Base-by-base conservation (phyloP, 2,329 filamentous ascomycete genomes). In the Xylaria hypoxylon region DNA sequence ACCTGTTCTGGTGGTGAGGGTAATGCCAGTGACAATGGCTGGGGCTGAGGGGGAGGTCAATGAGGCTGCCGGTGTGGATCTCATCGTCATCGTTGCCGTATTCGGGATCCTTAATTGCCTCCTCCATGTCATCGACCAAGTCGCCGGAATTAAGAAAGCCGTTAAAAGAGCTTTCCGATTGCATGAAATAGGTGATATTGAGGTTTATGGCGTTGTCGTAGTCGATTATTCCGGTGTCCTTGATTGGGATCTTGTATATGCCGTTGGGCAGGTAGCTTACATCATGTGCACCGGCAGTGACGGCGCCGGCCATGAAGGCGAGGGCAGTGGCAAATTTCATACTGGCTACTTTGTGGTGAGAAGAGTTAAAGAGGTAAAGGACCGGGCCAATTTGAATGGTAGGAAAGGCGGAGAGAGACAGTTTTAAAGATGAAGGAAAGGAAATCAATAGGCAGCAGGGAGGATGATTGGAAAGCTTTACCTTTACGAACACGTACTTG, bases 11-110 rank as follows among this genome's bases (percentile, higher is more conserved):
- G 15, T 22, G 19, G 15, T 38, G 22, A 2, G 61, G 61, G 33
- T 33, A 58, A 40, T 58, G 53, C 35, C 24, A 19, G 53, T 63
- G 52, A 17, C 61, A 63, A 11, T 58, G 52, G 11, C 22, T 17
- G 26, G 5, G 3, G 17, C 11, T 2, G 5, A 5, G 11, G 19
- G 31, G 7, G 31, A 2, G 5, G 13, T 38, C 35, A 15, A 5
- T n/a, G 35, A 15, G 5, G 10, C 3, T 15, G 2, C 13, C 24
- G 33, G 45, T 10, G 13, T 31, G 22, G 42, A 10, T 10, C 10
- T 44, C n/a, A 38, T 44, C 13, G 1, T 45, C 1, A 11, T 40
- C 45, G 5, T 55, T n/a, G 22, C 15, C 40, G 22, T 45, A 10
- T 5, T 61, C 28, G 11, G 3, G 13, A 5, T 35, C 47, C 3